Conservation (phyloP, 768 basidiomycete genomes). For the Nidularia pulvinata region DNA sequence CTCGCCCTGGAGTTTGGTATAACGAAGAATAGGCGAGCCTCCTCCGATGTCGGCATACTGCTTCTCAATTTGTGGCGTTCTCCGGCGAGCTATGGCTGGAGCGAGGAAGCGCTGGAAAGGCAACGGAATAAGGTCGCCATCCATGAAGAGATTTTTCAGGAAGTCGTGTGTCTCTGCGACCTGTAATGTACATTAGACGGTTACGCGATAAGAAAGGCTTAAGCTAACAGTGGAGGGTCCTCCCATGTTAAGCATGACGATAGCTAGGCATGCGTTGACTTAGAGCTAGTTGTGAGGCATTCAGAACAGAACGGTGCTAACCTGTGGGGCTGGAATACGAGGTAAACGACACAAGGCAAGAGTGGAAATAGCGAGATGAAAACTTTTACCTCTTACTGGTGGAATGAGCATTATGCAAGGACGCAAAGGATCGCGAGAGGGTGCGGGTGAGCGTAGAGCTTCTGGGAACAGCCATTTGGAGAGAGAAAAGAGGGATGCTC, state of each 20-base stretch:
- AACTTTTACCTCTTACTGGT: constrained; percentile 39
- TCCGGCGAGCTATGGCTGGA: constrained; percentile 84
- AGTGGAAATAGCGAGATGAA: not conserved
- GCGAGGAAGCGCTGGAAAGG: constrained; percentile 91
- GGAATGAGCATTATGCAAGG: constrained; percentile 34
- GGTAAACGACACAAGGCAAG: not conserved
- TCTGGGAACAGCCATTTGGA: constrained; percentile 7
- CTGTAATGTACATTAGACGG: constrained; percentile 35
- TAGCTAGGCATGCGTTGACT: constrained; percentile 40
- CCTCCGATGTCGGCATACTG: constrained; percentile 97
- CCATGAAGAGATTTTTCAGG: constrained; percentile 89
- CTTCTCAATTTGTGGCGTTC: constrained; percentile 91
- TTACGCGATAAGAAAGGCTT: constrained; percentile 1
- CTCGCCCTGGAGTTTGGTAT: constrained; percentile 86
- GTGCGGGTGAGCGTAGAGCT: constrained; percentile 19
- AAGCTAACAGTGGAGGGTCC: constrained; percentile 84
- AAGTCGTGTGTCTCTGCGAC: constrained; percentile 93
- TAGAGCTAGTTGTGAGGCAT: constrained; percentile 5
- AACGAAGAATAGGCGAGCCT: constrained; percentile 92
- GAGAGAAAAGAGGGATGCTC: constrained; percentile 3
- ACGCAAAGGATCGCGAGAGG: constrained; percentile 41
- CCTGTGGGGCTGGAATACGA: constrained; percentile 51
- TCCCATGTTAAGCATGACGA: constrained; percentile 99
- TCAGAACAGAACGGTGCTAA: constrained; percentile 15
- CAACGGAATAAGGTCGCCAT: constrained; percentile 91